Percentiles rank a stretch among this genome's conserved stretches.
phyloP scores from a whole-genome alignment of 2,329 filamentous ascomycete species.

The Aaosphaeria pasadenensis region DNA sequence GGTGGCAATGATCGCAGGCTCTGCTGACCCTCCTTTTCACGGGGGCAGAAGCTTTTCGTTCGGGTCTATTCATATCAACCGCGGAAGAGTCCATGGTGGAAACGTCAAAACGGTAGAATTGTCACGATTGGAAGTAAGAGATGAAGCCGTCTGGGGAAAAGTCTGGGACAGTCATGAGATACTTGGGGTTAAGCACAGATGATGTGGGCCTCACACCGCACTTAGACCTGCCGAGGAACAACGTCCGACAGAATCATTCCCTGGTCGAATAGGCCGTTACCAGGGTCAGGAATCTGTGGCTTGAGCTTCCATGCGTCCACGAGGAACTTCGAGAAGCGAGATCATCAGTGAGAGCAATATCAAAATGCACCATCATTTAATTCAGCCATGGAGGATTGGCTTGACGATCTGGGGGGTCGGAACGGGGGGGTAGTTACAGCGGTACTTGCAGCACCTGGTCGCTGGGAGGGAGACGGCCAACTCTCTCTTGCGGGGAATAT shows the following conservation, averaged over 20 bases:
- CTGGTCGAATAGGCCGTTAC: slow-evolving; percentile 21
- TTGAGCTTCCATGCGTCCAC: slow-evolving; percentile 37
- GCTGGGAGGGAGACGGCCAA: slow-evolving; percentile 6
- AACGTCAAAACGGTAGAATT: slow-evolving; percentile 5
- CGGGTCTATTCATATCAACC: slow-evolving; percentile 24
- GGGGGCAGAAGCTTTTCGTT: slow-evolving; percentile 51
- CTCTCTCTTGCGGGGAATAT: no score
- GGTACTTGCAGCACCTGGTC: slow-evolving; percentile 11
- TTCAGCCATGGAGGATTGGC: slow-evolving; percentile 22
- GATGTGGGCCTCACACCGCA: slow-evolving; percentile 31
- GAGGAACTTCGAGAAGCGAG: slow-evolving; percentile 38
- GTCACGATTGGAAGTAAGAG: slow-evolving; percentile 2
- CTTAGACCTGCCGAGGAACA: slow-evolving; percentile 31
- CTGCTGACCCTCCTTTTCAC: slow-evolving; percentile 85
- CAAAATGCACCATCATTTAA: slow-evolving; percentile 28
- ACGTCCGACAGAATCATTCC: slow-evolving; percentile 23
- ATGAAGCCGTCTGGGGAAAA: slow-evolving; percentile 15
- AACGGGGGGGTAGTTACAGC: slow-evolving; percentile 2
- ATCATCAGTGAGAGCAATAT: slow-evolving; percentile 29
- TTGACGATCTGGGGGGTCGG: slow-evolving; percentile 20
- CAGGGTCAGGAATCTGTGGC: slow-evolving; percentile 33
- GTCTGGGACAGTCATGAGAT: slow-evolving; percentile 34
- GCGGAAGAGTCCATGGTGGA: slow-evolving; percentile 24
- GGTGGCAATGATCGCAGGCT: slow-evolving; percentile 94
- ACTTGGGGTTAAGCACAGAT: slow-evolving; percentile 20